A percentile compares a stretch with the other conserved stretches of the same genome.
These are phyloP conservation scores for Lolium perenne DNA, from an alignment of 176 grass and related monocot genomes.

Conservation along the genomic window DNA sequence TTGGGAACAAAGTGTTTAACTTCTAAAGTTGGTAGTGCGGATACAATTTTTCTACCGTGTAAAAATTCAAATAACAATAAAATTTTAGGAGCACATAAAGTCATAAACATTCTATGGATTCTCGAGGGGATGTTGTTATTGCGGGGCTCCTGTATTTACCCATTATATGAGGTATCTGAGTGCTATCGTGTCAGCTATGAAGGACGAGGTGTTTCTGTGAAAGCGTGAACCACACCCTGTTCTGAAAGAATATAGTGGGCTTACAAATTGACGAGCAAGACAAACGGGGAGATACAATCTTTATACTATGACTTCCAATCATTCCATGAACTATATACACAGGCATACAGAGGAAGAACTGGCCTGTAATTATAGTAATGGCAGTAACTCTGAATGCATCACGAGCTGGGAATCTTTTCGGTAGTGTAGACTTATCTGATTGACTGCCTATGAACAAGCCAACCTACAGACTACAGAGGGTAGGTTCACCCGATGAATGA, in stretches of 20 bases:
- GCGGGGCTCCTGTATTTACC: neutral
- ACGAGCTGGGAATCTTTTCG: neutral
- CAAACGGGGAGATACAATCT: neutral
- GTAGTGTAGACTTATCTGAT: neutral
- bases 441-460: neutral
- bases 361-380: neutral
- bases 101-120: neutral
- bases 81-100: neutral
- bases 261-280: neutral
- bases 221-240: neutral
- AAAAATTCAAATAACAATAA: neutral
- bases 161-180: neutral
- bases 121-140: neutral
- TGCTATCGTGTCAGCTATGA: neutral
- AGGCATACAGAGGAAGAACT: conserved; percentile 11
- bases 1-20: neutral
- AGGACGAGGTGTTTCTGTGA: neutral
- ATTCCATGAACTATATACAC: conserved; percentile 1
- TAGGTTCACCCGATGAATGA: neutral
- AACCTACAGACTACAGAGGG: neutral
- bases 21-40: neutral
- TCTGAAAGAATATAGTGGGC: neutral
- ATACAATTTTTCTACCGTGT: neutral
- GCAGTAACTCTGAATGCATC: neutral
- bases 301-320: neutral